phyloP scores from a whole-genome alignment of 129 eudicot genomes.

The Arctium minus region DNA sequence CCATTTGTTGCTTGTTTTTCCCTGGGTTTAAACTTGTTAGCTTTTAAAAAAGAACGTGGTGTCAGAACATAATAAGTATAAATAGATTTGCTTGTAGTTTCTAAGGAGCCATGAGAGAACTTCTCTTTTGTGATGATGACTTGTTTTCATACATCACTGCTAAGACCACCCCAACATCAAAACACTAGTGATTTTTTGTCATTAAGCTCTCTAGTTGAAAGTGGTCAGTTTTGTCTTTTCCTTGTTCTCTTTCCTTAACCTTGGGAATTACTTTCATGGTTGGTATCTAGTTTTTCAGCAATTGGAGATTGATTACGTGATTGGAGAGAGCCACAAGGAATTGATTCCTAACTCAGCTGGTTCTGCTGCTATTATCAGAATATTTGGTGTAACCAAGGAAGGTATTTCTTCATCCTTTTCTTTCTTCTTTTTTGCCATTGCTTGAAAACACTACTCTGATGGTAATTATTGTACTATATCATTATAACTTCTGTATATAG shows the following conservation, averaged over 20 bases:
- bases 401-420: slow-evolving; percentile 36
- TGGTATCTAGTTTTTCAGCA: slow-evolving; percentile 75
- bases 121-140: neutral
- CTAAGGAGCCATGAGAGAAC: neutral
- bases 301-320: slow-evolving; percentile 85
- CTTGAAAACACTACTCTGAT: neutral
- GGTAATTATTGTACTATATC: neutral
- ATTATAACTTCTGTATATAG: neutral
- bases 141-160: neutral
- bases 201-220: neutral
- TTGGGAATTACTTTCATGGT: neutral
- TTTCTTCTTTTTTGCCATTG: neutral
- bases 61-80: neutral
- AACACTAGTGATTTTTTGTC: neutral
- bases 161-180: neutral
- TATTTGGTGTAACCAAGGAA: slow-evolving; percentile 87
- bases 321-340: slow-evolving; percentile 73
- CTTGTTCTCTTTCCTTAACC: neutral
- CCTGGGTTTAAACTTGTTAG: neutral
- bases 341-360: slow-evolving; percentile 68
- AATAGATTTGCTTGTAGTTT: neutral
- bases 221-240: neutral
- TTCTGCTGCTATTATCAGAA: slow-evolving; percentile 75
- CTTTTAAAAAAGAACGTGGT: neutral
- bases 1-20: neutral